phyloP scores from a whole-genome alignment of 1,139 yeast species.

The Wickerhamiella infanticola region DNA sequence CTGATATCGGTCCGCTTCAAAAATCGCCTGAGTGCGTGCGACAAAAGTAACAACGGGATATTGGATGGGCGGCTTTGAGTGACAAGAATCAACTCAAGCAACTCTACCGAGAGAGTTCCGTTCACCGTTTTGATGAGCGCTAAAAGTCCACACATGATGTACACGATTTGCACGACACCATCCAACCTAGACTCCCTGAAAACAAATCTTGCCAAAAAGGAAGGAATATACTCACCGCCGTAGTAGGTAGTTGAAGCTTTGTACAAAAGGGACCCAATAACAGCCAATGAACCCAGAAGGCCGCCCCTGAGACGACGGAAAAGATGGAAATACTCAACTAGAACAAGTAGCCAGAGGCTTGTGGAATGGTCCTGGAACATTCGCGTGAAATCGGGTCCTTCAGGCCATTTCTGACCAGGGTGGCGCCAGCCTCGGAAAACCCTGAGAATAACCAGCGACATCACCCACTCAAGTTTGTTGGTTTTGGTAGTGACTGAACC shows the following conservation, averaged over 20 bases:
- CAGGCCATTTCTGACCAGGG: slow-evolving; percentile 70
- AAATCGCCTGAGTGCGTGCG: slow-evolving; percentile 23
- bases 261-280: slow-evolving; percentile 35
- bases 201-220: slow-evolving; percentile 18
- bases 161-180: not conserved
- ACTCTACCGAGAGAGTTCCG: not conserved
- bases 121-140: slow-evolving; percentile 1
- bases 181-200: not conserved
- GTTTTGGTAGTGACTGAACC: not conserved
- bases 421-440: slow-evolving; percentile 74
- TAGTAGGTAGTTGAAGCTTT: slow-evolving; percentile 41
- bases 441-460: slow-evolving; percentile 34
- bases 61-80: slow-evolving; percentile 56
- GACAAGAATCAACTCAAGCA: slow-evolving; percentile 40
- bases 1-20: slow-evolving; percentile 14
- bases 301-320: slow-evolving; percentile 19
- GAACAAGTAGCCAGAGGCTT: slow-evolving; percentile 36
- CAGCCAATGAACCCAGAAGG: slow-evolving; percentile 26
- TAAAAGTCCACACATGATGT: not conserved
- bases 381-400: slow-evolving; percentile 33
- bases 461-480: slow-evolving; percentile 15
- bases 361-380: slow-evolving; percentile 13
- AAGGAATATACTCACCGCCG: slow-evolving; percentile 40
- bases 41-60: slow-evolving; percentile 51
- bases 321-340: slow-evolving; percentile 23